A percentile compares a stretch with the other conserved stretches of the same genome.
phyloP scores from a whole-genome alignment of 106 monocot species.

The Agapanthus africanus region DNA sequence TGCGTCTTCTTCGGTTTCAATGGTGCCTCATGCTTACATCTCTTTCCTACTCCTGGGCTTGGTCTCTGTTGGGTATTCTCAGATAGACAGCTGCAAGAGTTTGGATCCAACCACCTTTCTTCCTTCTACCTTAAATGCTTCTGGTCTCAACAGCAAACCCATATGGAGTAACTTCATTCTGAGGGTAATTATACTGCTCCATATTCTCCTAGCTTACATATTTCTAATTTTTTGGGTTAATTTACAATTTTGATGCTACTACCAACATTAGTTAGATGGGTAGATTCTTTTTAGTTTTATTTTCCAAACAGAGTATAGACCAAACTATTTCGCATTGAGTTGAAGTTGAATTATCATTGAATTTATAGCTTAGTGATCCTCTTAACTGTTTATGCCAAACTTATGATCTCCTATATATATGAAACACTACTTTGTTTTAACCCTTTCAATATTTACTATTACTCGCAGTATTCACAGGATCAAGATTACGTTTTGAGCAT shows the following conservation, averaged over 20 bases:
- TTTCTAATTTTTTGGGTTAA: background rate
- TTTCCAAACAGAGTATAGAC: too few relatives aligned
- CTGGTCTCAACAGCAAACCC: conserved; percentile 29
- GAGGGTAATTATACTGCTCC: conserved; percentile 35
- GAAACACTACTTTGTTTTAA: too few relatives aligned
- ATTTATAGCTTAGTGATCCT: too few relatives aligned
- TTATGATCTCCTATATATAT: too few relatives aligned
- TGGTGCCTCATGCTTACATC: background rate
- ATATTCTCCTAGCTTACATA: background rate
- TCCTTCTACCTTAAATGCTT: conserved; percentile 35
- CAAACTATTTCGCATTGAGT: too few relatives aligned
- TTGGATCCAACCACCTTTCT: conserved; percentile 30
- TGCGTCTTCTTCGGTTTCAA: too few relatives aligned
- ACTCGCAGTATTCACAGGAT: conserved; percentile 29
- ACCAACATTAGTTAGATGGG: too few relatives aligned
- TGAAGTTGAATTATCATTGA: background rate
- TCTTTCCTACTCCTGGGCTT: background rate
- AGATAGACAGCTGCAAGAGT: conserved; percentile 39
- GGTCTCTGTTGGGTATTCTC: conserved; percentile 7
- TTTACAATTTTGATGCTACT: too few relatives aligned
- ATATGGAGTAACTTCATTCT: conserved; percentile 58
- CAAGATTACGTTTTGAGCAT: conserved; percentile 39
- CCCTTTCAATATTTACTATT: background rate
- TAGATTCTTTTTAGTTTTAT: too few relatives aligned
- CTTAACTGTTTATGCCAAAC: too few relatives aligned